Conservation (phyloP, 257 asterid genomes). For the Scutellaria galericulata region DNA sequence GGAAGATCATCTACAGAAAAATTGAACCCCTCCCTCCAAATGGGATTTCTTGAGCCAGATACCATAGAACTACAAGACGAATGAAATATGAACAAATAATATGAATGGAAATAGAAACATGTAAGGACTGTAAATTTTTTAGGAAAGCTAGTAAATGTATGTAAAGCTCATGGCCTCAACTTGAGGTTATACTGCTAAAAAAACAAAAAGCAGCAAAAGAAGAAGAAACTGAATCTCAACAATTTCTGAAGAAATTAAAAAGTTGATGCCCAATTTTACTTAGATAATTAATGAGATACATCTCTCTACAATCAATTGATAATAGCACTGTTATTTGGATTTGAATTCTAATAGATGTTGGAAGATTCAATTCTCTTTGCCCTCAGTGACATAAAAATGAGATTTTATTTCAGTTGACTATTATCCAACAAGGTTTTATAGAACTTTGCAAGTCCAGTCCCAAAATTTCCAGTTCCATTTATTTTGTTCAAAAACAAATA, state of each 20-base stretch:
- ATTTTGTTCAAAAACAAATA: too few relatives aligned
- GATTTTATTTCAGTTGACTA: too few relatives aligned
- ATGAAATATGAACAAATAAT: slow-evolving; percentile 22
- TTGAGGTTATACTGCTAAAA: slow-evolving; percentile 19
- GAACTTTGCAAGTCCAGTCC: too few relatives aligned
- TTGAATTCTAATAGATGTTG: background rate
- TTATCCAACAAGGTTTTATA: too few relatives aligned
- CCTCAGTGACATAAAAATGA: background rate
- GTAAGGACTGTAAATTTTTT: background rate
- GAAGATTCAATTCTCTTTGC: background rate
- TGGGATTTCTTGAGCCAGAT: slow-evolving; percentile 96
- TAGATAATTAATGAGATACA: background rate
- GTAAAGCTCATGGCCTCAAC: background rate
- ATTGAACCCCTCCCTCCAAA: slow-evolving; percentile 97
- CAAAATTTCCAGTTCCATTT: too few relatives aligned
- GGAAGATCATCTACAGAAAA: slow-evolving; percentile 88
- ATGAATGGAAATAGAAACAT: slow-evolving; percentile 1
- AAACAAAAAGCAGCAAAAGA: slow-evolving; percentile 21
- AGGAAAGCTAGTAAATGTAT: slow-evolving; percentile 1
- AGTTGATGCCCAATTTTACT: background rate
- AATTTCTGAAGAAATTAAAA: background rate
- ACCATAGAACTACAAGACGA: slow-evolving; percentile 83
- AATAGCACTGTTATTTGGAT: background rate
- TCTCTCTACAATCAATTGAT: background rate
- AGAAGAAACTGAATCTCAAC: slow-evolving; percentile 4